These are phyloP conservation scores for Phaeoacremonium minimum DNA, from an alignment of 2,329 filamentous ascomycete species.

Conservation along the genomic window DNA sequence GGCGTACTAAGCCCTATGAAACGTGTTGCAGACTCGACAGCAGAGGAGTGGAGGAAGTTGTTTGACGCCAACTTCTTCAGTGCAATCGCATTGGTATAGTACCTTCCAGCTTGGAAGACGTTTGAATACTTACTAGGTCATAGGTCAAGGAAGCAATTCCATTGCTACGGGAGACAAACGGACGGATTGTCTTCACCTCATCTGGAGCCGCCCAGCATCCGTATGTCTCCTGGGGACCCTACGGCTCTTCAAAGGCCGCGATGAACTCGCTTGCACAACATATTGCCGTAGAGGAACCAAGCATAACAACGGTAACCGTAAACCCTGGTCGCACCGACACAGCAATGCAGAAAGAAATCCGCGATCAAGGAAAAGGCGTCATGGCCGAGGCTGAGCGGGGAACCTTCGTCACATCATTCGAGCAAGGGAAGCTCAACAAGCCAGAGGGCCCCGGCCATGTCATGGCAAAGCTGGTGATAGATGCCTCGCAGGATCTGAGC, in stretches of 20 bases:
- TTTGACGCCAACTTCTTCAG: constrained; percentile 90
- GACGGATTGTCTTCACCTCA: constrained; percentile 73
- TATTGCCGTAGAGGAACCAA: constrained; percentile 70
- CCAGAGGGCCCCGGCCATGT: constrained; percentile 84
- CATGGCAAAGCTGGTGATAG: constrained; percentile 72
- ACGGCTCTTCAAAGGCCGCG: constrained; percentile 79
- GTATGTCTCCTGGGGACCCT: constrained; percentile 73
- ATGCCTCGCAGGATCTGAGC: constrained; percentile 62
- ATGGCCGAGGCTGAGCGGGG: constrained; percentile 58
- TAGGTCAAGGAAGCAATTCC: constrained; percentile 69
- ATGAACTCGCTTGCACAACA: constrained; percentile 75
- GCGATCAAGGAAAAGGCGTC: constrained; percentile 49
- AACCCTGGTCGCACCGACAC: constrained; percentile 82
- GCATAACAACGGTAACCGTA: constrained; percentile 68
- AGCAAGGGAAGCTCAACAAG: constrained; percentile 66
- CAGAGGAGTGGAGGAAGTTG: constrained; percentile 68
- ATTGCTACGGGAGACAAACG: constrained; percentile 62
- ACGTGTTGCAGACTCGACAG: constrained; percentile 61
- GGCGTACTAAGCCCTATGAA: constrained; percentile 74
- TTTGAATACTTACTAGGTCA: constrained; percentile 5
- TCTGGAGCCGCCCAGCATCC: constrained; percentile 68
- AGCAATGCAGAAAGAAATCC: constrained; percentile 80
- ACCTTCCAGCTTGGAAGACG: constrained; percentile 12
- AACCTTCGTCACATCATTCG: constrained; percentile 65
- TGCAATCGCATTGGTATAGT: constrained; percentile 64